A percentile compares a stretch with the other conserved stretches of the same genome.
These are phyloP conservation scores for Microsporum canis DNA, from an alignment of 2,329 filamentous ascomycete genomes.

Conservation along the genomic window DNA sequence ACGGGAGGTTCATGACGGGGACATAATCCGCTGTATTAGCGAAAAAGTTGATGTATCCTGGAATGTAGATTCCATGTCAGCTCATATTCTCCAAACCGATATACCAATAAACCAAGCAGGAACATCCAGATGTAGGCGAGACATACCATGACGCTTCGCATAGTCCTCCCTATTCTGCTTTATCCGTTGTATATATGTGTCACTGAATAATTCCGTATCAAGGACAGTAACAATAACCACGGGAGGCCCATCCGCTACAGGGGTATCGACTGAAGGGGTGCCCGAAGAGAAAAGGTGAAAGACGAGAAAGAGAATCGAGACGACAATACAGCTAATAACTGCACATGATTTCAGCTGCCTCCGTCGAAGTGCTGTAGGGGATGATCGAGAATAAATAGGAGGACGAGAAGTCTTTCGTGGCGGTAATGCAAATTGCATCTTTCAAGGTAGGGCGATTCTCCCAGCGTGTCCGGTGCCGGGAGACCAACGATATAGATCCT, in stretches of 20 bases:
- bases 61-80: not conserved
- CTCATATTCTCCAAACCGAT: not conserved
- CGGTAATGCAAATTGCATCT: conserved; percentile 83
- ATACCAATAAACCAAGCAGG: not conserved
- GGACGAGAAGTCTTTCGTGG: conserved; percentile 72
- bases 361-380: conserved; percentile 40
- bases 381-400: conserved; percentile 52
- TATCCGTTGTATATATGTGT: conserved; percentile 59
- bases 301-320: conserved; percentile 53
- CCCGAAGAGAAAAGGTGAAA: conserved; percentile 31
- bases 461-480: not conserved
- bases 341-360: conserved; percentile 51
- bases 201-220: conserved; percentile 54
- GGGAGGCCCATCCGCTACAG: conserved; percentile 31
- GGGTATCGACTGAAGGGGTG: conserved; percentile 20
- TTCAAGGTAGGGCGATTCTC: not conserved
- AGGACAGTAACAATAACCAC: conserved; percentile 77
- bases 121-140: conserved; percentile 2
- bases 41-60: conserved; percentile 81
- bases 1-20: conserved; percentile 19
- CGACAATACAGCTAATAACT: conserved; percentile 43
- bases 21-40: conserved; percentile 63
- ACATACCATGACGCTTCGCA: conserved; percentile 70
- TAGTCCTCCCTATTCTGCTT: conserved; percentile 76
- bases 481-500: not conserved